Evolutionary conservation across 495 filamentous ascomycete genomes (phyloP).

Genomic region (Aspergillus nidulans): DNA sequence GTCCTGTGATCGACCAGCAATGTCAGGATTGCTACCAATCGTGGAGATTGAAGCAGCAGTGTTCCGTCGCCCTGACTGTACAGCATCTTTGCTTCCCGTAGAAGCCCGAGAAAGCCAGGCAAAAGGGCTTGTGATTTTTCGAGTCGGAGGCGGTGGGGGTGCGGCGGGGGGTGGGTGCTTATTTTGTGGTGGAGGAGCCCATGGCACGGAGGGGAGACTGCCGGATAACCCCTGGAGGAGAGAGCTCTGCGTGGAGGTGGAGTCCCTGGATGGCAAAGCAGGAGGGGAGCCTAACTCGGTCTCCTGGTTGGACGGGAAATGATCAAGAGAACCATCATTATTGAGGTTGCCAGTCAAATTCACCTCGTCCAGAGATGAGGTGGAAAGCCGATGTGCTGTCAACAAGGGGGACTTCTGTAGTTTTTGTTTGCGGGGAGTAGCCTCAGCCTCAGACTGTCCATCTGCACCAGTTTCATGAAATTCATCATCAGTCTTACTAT

Average conservation of each 20-base stretch:
- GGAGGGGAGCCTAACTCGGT: slow-evolving; percentile 40
- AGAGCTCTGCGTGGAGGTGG: slow-evolving; percentile 34
- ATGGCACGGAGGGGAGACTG: slow-evolving; percentile 49
- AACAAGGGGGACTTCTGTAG: slow-evolving; percentile 51
- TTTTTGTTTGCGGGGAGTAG: slow-evolving; percentile 31
- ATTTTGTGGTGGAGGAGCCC: slow-evolving; percentile 39
- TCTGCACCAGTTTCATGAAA: slow-evolving; percentile 21
- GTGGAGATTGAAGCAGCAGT: slow-evolving; percentile 73
- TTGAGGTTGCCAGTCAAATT: slow-evolving; percentile 56
- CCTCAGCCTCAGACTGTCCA: slow-evolving; percentile 25
- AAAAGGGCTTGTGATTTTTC: slow-evolving; percentile 77
- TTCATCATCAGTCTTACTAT: slow-evolving; percentile 29
- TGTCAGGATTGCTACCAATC: slow-evolving; percentile 66
- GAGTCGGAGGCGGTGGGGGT: slow-evolving; percentile 41
- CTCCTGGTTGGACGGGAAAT: slow-evolving; percentile 16
- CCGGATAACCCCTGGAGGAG: slow-evolving; percentile 48
- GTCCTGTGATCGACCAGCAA: slow-evolving; percentile 65
- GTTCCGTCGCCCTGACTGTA: slow-evolving; percentile 53
- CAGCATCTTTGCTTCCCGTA: slow-evolving; percentile 54
- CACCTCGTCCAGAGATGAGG: slow-evolving; percentile 64
- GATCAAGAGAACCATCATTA: slow-evolving; percentile 29
- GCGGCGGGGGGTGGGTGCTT: slow-evolving; percentile 39
- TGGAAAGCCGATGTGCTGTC: slow-evolving; percentile 60
- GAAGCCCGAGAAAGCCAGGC: slow-evolving; percentile 80
- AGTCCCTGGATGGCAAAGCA: slow-evolving; percentile 49